Evolutionary conservation across 192 early-diverging fungal species (phyloP).

Genomic region (Rhizophagus clarus): DNA sequence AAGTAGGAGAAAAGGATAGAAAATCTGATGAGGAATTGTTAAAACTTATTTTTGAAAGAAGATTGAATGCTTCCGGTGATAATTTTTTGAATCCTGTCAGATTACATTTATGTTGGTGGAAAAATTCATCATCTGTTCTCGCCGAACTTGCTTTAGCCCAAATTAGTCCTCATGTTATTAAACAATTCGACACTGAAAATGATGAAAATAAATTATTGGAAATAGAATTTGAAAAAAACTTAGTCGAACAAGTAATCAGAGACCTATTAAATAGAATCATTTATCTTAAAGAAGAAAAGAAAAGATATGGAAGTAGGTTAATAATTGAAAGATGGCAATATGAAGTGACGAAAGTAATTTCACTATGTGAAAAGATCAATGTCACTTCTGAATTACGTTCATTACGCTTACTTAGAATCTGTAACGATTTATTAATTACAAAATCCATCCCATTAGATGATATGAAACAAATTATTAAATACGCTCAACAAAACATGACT

Average conservation of each 20-base stretch:
- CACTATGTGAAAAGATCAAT: slow-evolving; percentile 9
- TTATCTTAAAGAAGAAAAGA: background rate
- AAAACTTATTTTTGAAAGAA: slow-evolving; percentile 21
- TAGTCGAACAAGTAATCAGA: background rate
- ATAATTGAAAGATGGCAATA: slow-evolving; percentile 8
- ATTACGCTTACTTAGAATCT: slow-evolving; percentile 12
- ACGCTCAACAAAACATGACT: background rate
- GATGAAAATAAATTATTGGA: background rate
- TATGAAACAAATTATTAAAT: slow-evolving; percentile 5
- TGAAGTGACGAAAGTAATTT: slow-evolving; percentile 8
- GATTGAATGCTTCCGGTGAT: background rate
- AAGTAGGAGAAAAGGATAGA: background rate
- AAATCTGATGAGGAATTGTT: background rate
- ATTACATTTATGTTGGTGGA: slow-evolving; percentile 33
- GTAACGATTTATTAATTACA: slow-evolving; percentile 28
- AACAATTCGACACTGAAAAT: background rate
- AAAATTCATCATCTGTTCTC: background rate
- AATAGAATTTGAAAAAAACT: slow-evolving; percentile 4
- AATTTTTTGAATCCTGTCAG: slow-evolving; percentile 20
- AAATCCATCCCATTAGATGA: background rate
- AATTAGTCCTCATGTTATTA: background rate
- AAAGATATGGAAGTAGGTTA: background rate
- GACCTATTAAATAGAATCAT: background rate
- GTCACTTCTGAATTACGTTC: no score
- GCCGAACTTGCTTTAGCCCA: slow-evolving; percentile 20